phyloP scores from a whole-genome alignment of 1,284 basidiomycete species.

The Xerocomus subilludens region DNA sequence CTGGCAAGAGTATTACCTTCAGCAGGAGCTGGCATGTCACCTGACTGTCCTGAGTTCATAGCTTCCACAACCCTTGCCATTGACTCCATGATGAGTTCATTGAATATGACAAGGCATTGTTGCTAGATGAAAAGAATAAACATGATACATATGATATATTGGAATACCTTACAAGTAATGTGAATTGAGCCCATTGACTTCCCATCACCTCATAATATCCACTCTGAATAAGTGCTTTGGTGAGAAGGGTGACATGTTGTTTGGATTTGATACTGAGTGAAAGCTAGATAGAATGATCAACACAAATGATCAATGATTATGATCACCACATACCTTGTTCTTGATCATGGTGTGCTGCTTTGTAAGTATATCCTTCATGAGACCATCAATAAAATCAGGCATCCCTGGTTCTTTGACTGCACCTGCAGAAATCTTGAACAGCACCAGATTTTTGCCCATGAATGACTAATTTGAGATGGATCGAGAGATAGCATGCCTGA shows the following conservation, averaged over 20 bases:
- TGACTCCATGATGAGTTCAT: not conserved
- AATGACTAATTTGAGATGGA: not conserved
- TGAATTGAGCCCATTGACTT: not conserved
- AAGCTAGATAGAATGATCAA: not conserved
- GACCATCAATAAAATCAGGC: not conserved
- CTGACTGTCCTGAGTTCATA: too few relatives aligned
- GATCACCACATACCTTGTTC: not conserved
- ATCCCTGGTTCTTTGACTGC: not conserved
- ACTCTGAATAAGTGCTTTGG: not conserved
- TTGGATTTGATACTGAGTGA: not conserved
- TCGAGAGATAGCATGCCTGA: not conserved
- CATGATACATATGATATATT: too few relatives aligned
- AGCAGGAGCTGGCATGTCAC: too few relatives aligned
- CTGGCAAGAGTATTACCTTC: too few relatives aligned
- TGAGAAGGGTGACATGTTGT: not conserved
- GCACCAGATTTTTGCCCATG: not conserved
- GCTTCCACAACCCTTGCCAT: not conserved
- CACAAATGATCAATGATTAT: too few relatives aligned
- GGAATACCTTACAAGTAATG: not conserved
- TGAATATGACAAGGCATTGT: not conserved
- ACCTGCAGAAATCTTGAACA: not conserved
- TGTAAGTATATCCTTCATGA: constrained; percentile 1
- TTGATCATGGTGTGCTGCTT: not conserved
- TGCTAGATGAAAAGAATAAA: not conserved
- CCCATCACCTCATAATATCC: not conserved